A percentile compares a stretch with the other conserved stretches of the same genome.
Conservation (phyloP, 306 rosid species). For the Prunus dulcis region DNA sequence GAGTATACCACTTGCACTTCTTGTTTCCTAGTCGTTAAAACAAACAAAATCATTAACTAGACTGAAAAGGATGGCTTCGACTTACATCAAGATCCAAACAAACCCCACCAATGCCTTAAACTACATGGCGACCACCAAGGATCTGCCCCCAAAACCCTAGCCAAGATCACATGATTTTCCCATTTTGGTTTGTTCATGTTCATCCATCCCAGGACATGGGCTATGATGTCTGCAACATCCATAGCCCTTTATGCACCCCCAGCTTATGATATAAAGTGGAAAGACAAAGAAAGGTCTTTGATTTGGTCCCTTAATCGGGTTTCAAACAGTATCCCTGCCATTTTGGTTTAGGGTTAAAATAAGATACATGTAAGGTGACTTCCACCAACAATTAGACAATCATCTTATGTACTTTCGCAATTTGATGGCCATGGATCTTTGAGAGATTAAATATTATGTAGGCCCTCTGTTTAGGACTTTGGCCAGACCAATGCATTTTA, state of each 20-base stretch:
- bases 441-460: constrained; percentile 34
- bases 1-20: background rate
- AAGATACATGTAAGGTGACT: constrained; percentile 31
- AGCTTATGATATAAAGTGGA: constrained; percentile 14
- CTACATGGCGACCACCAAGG: constrained; percentile 18
- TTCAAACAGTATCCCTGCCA: constrained; percentile 26
- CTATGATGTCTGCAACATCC: constrained; percentile 30
- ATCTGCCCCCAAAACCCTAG: constrained; percentile 45
- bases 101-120: constrained; percentile 42
- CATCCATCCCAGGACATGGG: constrained; percentile 35
- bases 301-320: constrained; percentile 42
- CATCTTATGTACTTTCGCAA: constrained; percentile 44
- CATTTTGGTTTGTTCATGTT: constrained; percentile 42
- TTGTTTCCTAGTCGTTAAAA: constrained; percentile 15
- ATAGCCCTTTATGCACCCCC: constrained; percentile 43
- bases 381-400: constrained; percentile 59
- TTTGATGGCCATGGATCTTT: constrained; percentile 39
- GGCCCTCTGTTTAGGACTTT: constrained; percentile 27
- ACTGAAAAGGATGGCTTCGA: constrained; percentile 40
- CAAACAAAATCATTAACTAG: constrained; percentile 38
- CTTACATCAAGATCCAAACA: constrained; percentile 28
- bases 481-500: constrained; percentile 10
- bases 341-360: constrained; percentile 24
- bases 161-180: constrained; percentile 54
- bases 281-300: constrained; percentile 35